Evolutionary conservation across 768 basidiomycete species (phyloP).

Genomic region (Daedaleopsis nitida): DNA sequence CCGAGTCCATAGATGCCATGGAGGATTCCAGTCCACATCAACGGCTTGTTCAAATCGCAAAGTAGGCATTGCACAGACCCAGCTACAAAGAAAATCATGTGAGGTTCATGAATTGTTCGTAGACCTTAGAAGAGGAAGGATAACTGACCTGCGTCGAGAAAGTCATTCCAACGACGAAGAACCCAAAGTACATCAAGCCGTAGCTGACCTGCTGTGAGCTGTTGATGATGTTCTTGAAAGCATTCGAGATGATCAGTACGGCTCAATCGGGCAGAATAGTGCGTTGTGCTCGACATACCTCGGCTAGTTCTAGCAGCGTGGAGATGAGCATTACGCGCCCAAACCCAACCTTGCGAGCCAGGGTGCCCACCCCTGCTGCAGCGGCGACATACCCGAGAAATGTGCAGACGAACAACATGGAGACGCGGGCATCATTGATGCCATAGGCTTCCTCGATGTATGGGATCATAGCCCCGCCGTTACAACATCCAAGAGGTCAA

Average conservation of each 20-base stretch:
- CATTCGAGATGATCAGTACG: background rate
- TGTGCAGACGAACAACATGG: conserved; percentile 27
- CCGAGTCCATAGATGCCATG: conserved; percentile 31
- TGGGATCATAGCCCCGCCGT: conserved; percentile 30
- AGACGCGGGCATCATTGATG: conserved; percentile 28
- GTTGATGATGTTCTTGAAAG: conserved; percentile 28
- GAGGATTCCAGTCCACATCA: conserved; percentile 28
- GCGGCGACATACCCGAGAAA: conserved; percentile 30
- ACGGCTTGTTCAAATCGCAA: conserved; percentile 28
- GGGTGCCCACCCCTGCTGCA: conserved; percentile 22
- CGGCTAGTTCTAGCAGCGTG: conserved; percentile 23
- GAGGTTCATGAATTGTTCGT: background rate
- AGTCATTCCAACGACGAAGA: conserved; percentile 28
- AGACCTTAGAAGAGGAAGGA: too few species aligned
- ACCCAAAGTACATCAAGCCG: conserved; percentile 30
- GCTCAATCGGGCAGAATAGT: background rate
- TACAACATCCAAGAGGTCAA: background rate
- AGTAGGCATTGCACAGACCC: conserved; percentile 29
- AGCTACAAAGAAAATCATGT: conserved; percentile 13
- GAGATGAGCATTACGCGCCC: conserved; percentile 26
- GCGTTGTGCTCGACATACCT: conserved; percentile 16
- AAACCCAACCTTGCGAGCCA: conserved; percentile 24
- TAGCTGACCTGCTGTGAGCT: conserved; percentile 28
- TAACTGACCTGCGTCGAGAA: conserved; percentile 28
- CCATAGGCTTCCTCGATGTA: conserved; percentile 26